Evolutionary conservation across 148 eudicot species (phyloP).

Genomic region (Mesembryanthemum crystallinum): DNA sequence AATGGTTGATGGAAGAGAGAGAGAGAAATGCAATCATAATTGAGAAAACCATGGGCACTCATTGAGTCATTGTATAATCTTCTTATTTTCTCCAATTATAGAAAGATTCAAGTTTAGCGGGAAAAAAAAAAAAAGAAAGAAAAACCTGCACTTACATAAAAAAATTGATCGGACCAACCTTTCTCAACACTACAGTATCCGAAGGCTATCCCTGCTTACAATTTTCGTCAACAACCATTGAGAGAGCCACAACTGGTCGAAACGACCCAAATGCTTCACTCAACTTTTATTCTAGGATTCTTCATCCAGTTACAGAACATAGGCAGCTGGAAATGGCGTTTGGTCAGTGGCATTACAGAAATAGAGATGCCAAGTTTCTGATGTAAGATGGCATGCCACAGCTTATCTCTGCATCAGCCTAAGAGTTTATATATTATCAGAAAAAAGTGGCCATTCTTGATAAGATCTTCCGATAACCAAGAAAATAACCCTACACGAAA

Average conservation of each 20-base stretch:
- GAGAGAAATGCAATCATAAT: not conserved
- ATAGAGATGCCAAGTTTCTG: not conserved
- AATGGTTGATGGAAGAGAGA: not conserved
- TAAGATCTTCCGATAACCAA: not conserved
- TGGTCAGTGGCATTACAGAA: not conserved
- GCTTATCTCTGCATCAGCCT: not conserved
- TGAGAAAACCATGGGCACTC: not conserved
- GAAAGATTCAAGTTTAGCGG: no score
- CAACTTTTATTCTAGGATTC: not conserved
- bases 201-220: not conserved
- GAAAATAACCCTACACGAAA: slow-evolving; percentile 4
- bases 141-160: not conserved
- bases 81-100: no score
- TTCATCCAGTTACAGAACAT: not conserved
- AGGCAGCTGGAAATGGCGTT: slow-evolving; percentile 3
- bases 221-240: not conserved
- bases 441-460: not conserved
- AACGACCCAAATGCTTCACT: not conserved
- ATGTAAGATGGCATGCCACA: not conserved
- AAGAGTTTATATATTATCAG: not conserved
- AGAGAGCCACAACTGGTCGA: not conserved
- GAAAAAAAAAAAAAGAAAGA: not conserved
- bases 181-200: not conserved
- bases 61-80: no score
- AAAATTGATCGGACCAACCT: not conserved